A percentile compares a stretch with the other conserved stretches of the same genome.
phyloP scores from a whole-genome alignment of 2,329 filamentous ascomycete genomes.

The Ramularia endophylla region DNA sequence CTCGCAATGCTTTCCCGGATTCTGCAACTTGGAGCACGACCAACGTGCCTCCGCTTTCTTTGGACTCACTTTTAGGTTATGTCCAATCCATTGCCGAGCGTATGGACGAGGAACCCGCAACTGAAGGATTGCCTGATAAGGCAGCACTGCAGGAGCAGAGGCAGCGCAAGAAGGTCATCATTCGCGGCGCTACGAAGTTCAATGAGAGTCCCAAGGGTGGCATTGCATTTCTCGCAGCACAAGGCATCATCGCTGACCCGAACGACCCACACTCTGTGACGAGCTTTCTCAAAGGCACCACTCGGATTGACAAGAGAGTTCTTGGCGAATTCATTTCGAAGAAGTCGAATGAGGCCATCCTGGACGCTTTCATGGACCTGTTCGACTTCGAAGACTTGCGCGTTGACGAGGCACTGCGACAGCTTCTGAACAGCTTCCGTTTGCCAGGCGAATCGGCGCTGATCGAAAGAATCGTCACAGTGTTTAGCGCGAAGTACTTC shows the following conservation, averaged over 20 bases:
- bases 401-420: conserved; percentile 81
- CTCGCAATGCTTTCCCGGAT: conserved; percentile 91
- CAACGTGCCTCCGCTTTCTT: conserved; percentile 88
- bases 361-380: conserved; percentile 76
- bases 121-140: conserved; percentile 62
- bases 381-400: conserved; percentile 85
- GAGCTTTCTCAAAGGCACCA: conserved; percentile 81
- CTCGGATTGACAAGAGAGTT: conserved; percentile 80
- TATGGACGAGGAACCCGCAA: conserved; percentile 61
- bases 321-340: conserved; percentile 94
- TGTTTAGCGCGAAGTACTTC: conserved; percentile 82
- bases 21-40: conserved; percentile 99
- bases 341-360: conserved; percentile 74
- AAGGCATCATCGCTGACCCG: conserved; percentile 75
- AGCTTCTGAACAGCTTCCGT: conserved; percentile 86
- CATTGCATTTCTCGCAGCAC: conserved; percentile 74
- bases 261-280: conserved; percentile 72
- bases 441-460: conserved; percentile 87
- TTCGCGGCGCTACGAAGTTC: conserved; percentile 82
- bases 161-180: conserved; percentile 77
- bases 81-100: conserved; percentile 89
- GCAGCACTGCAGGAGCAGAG: conserved; percentile 63
- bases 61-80: conserved; percentile 86
- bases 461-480: conserved; percentile 86
- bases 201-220: conserved; percentile 92